Conservation (phyloP, 1,284 basidiomycete genomes). For the Takashimella koratensis region DNA sequence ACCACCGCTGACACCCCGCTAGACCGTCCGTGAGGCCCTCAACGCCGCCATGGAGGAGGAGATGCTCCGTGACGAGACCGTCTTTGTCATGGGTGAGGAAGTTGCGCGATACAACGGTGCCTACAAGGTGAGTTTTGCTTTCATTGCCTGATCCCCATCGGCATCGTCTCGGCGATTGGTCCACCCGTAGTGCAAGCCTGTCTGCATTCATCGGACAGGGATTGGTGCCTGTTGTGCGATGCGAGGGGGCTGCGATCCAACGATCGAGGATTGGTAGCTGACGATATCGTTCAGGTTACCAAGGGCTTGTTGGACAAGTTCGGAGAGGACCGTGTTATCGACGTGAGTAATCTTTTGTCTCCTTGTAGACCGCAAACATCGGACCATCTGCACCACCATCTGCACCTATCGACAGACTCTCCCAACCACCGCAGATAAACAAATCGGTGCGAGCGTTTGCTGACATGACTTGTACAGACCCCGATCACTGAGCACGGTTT, state of each 20-base stretch:
- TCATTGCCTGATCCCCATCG: neutral
- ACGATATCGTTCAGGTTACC: conserved; percentile 63
- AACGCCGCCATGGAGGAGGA: conserved; percentile 99
- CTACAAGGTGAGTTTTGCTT: conserved; percentile 81
- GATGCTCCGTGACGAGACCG: conserved; percentile 92
- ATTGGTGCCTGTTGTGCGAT: too few relatives aligned
- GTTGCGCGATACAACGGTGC: conserved; percentile 99
- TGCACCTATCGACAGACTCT: too few relatives aligned
- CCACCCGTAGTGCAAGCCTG: too few relatives aligned
- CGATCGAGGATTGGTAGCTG: conserved; percentile 3
- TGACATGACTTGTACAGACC: too few relatives aligned
- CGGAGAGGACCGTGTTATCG: conserved; percentile 96
- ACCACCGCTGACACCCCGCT: too few relatives aligned
- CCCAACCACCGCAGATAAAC: too few relatives aligned
- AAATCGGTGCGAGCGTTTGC: too few relatives aligned
- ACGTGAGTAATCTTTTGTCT: conserved; percentile 52
- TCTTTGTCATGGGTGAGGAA: conserved; percentile 97
- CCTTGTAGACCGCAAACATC: neutral
- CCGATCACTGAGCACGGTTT: conserved; percentile 99
- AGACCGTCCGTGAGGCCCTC: conserved; percentile 98
- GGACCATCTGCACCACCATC: neutral
- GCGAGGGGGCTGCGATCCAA: neutral
- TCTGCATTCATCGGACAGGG: too few relatives aligned
- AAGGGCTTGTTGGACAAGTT: conserved; percentile 99
- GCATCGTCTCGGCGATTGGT: too few relatives aligned